Base-by-base conservation (phyloP, 495 filamentous ascomycete genomes). In the Xylaria grammica region DNA sequence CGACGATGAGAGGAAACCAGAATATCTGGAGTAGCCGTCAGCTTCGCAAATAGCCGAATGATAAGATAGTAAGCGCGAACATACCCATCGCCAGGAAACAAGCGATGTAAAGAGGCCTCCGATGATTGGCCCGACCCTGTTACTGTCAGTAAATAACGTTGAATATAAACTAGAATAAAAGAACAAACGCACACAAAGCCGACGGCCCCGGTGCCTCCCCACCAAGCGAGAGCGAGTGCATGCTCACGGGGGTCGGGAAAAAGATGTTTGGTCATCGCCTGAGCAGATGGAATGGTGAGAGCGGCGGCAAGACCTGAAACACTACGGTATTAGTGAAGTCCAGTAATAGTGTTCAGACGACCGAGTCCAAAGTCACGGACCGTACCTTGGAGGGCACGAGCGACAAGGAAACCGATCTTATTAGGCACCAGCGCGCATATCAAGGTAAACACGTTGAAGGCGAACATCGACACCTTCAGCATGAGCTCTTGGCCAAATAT, bases 371-470 rank as follows among this genome's bases (percentile, higher is more conserved):
- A n/a, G n/a, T n/a, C n/a, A n/a, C n/a, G n/a, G n/a, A n/a, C n/a
- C n/a, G 17, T 38, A 54, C 51, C 51, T 54, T 54, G 51, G 8
- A 54, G 17, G n/a, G 51, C 51, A 36, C 51, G 24, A 9, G 30
- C 51, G n/a, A 54, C 20, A 54, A 36, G 4, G 8, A 54, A 38
- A 11, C 51, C 51, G n/a, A 54, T 24, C 30, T 19, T 5, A 24
- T 54, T 19, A 15, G 13, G 30, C 4, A 38, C 32, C 4, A 38
- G 8, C 4, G 51, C 51, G 51, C 51, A 54, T 11, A 54, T 38
- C 7, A 54, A 6, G 17, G 51, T 17, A n/a, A 30, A 15, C 8
- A 38, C 20, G 20, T 54, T 54, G 19, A 54, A 54, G 13, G 38
- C 30, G 4, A n/a, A 15, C 51, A 54, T 36, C 30, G 30, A 29